A percentile compares a stretch with the other conserved stretches of the same genome.
Evolutionary conservation across 2,329 filamentous ascomycete species (phyloP).

Genomic region (Zymoseptoria passerinii): DNA sequence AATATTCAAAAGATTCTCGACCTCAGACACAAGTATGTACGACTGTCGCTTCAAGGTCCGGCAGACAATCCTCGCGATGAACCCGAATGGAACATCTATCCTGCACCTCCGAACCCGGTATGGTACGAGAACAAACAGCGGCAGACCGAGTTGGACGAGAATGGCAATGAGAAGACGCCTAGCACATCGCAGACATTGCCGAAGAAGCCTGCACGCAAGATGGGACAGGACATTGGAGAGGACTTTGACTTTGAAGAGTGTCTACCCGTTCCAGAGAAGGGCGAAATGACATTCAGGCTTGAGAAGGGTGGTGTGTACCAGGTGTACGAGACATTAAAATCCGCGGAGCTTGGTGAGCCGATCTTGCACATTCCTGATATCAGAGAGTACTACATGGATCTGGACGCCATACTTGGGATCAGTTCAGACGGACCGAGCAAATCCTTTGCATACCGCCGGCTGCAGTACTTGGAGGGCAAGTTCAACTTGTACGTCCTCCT

Average conservation of each 20-base stretch:
- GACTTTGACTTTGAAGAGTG: constrained; percentile 80
- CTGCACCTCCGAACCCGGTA: constrained; percentile 80
- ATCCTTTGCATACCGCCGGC: constrained; percentile 87
- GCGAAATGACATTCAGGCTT: constrained; percentile 66
- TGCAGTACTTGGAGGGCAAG: constrained; percentile 94
- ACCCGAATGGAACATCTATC: constrained; percentile 78
- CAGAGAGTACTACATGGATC: constrained; percentile 89
- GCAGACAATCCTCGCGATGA: constrained; percentile 84
- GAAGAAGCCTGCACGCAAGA: constrained; percentile 57
- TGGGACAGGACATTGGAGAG: constrained; percentile 81
- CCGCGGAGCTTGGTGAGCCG: constrained; percentile 56
- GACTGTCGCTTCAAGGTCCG: constrained; percentile 70
- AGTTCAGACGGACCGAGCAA: constrained; percentile 94
- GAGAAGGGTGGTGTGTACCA: constrained; percentile 86
- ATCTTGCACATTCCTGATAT: constrained; percentile 81
- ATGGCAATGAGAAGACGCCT: constrained; percentile 8
- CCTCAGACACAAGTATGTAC: constrained; percentile 79
- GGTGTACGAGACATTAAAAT: constrained; percentile 66
- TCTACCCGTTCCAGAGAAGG: constrained; percentile 61
- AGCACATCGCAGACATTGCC: constrained; percentile 19
- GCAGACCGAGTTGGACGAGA: constrained; percentile 11
- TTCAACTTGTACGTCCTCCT: constrained; percentile 90
- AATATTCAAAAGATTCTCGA: constrained; percentile 89
- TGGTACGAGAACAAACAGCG: constrained; percentile 51
- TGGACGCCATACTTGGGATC: constrained; percentile 78